Percentiles rank a stretch among this genome's conserved stretches.
phyloP scores from a whole-genome alignment of 495 filamentous ascomycete genomes.

The Aspergillus indologenus region DNA sequence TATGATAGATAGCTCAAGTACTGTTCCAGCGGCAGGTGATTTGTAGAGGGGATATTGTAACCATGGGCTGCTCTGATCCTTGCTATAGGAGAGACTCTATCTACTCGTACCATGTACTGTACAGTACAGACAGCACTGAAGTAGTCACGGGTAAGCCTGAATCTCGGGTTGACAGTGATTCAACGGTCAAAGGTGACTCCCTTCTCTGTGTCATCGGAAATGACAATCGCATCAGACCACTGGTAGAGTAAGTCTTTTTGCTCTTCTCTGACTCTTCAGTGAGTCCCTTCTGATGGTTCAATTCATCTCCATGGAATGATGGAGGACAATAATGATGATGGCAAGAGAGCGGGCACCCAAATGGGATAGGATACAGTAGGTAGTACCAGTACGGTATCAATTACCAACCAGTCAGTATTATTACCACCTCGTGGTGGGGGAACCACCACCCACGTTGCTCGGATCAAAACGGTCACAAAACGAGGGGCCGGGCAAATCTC shows the following conservation, averaged over 20 bases:
- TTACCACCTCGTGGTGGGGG: background rate
- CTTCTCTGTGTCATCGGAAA: too few relatives aligned
- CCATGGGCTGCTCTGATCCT: background rate
- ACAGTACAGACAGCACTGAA: too few relatives aligned
- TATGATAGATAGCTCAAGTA: background rate
- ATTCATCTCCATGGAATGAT: too few relatives aligned
- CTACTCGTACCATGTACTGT: too few relatives aligned
- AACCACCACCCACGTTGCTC: slow-evolving; percentile 2
- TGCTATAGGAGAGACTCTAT: too few relatives aligned
- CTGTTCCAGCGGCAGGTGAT: background rate
- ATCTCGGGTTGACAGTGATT: too few relatives aligned
- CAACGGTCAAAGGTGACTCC: too few relatives aligned
- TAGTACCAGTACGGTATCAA: background rate
- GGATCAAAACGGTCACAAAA: slow-evolving; percentile 18
- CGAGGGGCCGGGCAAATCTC: slow-evolving; percentile 13
- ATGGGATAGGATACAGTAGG: background rate
- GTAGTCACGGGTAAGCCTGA: too few relatives aligned
- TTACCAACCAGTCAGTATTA: background rate
- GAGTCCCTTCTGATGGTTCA: too few relatives aligned
- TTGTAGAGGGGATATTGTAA: background rate
- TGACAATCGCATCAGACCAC: too few relatives aligned
- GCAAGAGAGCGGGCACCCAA: background rate
- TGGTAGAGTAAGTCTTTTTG: too few relatives aligned
- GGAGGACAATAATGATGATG: background rate
- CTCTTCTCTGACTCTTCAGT: too few relatives aligned